A percentile compares a stretch with the other conserved stretches of the same genome.
Conservation (phyloP, 2,329 filamentous ascomycete species). For the Onygenales sp. region DNA sequence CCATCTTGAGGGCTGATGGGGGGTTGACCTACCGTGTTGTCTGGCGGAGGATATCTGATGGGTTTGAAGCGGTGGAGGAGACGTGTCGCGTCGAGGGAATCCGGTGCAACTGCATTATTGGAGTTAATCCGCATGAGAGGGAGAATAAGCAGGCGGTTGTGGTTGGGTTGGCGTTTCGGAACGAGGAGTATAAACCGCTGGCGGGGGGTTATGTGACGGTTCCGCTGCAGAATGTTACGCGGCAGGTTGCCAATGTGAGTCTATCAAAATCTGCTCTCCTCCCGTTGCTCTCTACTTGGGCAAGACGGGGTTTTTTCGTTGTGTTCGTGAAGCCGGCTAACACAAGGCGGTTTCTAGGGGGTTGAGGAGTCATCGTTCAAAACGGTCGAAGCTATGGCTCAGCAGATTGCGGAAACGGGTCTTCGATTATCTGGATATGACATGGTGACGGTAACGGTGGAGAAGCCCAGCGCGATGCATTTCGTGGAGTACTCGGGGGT, state of each 20-base stretch:
- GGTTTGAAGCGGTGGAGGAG: constrained; percentile 22
- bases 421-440: constrained; percentile 37
- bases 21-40: constrained; percentile 31
- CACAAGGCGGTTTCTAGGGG: constrained; percentile 17
- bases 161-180: constrained; percentile 27
- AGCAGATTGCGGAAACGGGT: constrained; percentile 37
- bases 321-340: no score
- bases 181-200: constrained; percentile 19
- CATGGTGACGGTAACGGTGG: constrained; percentile 37
- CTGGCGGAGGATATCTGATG: constrained; percentile 20
- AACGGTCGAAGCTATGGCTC: constrained; percentile 43
- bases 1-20: constrained; percentile 32
- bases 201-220: constrained; percentile 23
- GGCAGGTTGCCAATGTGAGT: constrained; percentile 30
- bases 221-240: constrained; percentile 31
- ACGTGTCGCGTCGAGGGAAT: constrained; percentile 35
- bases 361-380: constrained; percentile 41
- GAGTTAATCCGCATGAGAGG: constrained; percentile 44
- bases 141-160: constrained; percentile 42
- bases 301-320: no score
- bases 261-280: constrained; percentile 2
- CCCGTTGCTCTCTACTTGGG: background rate
- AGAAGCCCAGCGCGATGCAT: constrained; percentile 43
- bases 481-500: constrained; percentile 41
- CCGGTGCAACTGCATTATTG: constrained; percentile 38